Evolutionary conservation across 2,329 filamentous ascomycete genomes (phyloP).

Genomic region (Paracorniculantispora psalliotae): DNA sequence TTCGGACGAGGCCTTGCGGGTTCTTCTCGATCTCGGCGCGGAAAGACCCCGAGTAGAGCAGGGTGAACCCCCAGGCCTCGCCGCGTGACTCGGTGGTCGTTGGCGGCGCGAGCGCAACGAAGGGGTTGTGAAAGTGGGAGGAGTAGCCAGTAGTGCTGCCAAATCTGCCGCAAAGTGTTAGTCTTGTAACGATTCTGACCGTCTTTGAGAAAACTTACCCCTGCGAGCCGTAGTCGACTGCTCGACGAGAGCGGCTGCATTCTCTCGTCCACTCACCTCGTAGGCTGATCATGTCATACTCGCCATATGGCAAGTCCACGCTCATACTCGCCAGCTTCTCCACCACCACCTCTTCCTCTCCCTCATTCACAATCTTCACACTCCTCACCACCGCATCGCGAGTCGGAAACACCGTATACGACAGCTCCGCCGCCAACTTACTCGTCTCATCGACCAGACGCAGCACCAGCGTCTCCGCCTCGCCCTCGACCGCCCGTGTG

Average conservation of each 20-base stretch:
- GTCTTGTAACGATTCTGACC: too few species aligned
- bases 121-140: conserved; percentile 60
- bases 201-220: too few species aligned
- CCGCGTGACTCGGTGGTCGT: conserved; percentile 56
- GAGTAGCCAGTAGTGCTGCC: conserved; percentile 58
- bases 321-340: conserved; percentile 57
- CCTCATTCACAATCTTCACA: conserved; percentile 55
- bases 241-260: conserved; percentile 47
- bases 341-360: conserved; percentile 46
- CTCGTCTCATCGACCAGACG: conserved; percentile 55
- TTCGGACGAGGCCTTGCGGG: conserved; percentile 56
- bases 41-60: conserved; percentile 63
- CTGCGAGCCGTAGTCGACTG: conserved; percentile 51
- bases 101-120: conserved; percentile 52
- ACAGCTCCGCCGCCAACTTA: conserved; percentile 51
- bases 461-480: conserved; percentile 55
- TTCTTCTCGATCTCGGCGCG: conserved; percentile 56
- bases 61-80: conserved; percentile 59
- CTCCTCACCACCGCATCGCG: conserved; percentile 58
- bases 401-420: conserved; percentile 58
- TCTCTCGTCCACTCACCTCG: conserved; percentile 60
- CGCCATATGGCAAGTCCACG: conserved; percentile 54
- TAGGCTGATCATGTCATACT: conserved; percentile 58
- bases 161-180: too few species aligned
- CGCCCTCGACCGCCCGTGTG: conserved; percentile 47